Evolutionary conservation across 2,329 filamentous ascomycete species (phyloP).

Genomic region (Diplocarpon mali): DNA sequence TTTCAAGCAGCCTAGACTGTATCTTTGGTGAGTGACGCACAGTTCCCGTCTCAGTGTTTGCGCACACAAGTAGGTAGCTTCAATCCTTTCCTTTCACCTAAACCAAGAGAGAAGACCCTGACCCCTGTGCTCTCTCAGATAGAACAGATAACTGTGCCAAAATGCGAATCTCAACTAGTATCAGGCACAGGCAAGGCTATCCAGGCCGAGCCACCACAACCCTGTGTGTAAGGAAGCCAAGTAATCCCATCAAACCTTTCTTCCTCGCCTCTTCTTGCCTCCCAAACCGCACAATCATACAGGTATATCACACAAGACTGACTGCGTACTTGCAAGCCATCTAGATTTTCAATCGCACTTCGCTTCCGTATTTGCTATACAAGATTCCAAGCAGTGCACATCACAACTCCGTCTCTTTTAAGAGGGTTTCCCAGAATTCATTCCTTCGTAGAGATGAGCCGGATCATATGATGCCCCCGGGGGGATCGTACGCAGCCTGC

Average conservation of each 20-base stretch:
- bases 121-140: no score
- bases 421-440: not conserved
- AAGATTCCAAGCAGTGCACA: constrained; percentile 6
- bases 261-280: not conserved
- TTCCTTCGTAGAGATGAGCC: not conserved
- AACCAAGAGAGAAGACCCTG: no score
- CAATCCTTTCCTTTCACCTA: no score
- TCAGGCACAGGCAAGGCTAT: no score
- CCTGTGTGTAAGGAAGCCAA: no score
- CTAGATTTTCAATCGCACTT: not conserved
- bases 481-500: constrained; percentile 22
- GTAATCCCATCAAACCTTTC: not conserved
- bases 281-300: constrained; percentile 2
- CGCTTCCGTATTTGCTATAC: constrained; percentile 4
- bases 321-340: not conserved
- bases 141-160: no score
- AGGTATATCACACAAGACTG: constrained; percentile 5
- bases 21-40: no score
- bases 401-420: not conserved
- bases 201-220: no score
- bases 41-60: no score
- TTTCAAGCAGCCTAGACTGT: no score
- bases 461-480: constrained; percentile 26
- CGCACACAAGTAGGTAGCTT: no score
- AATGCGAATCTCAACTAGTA: no score